phyloP scores from a whole-genome alignment of 768 basidiomycete genomes.

The Pluteus cervinus region DNA sequence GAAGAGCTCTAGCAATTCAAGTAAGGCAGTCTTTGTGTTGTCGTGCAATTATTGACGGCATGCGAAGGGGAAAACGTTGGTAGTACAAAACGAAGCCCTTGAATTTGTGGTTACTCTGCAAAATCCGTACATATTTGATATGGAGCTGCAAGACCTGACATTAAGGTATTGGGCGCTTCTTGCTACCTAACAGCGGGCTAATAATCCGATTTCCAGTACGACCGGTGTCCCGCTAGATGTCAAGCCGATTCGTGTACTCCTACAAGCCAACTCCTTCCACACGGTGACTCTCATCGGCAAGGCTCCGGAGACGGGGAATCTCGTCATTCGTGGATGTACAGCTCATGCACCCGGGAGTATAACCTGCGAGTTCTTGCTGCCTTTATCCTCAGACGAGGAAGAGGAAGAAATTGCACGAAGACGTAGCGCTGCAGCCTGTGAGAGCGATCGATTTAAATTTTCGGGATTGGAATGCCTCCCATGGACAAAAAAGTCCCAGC shows the following conservation, averaged over 20 bases:
- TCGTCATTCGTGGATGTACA: conserved; percentile 73
- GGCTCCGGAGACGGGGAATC: conserved; percentile 55
- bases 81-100: conserved; percentile 78
- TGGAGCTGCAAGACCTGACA: conserved; percentile 77
- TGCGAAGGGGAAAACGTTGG: conserved; percentile 47
- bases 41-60: conserved; percentile 3
- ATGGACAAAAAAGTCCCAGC: conserved; percentile 47
- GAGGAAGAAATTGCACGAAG: conserved; percentile 52
- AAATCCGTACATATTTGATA: conserved; percentile 89
- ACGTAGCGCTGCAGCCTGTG: conserved; percentile 56
- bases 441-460: conserved; percentile 67
- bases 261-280: conserved; percentile 75
- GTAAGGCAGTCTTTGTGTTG: conserved; percentile 27
- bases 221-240: conserved; percentile 74
- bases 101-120: conserved; percentile 82
- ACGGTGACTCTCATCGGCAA: conserved; percentile 65
- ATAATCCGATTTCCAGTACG: conserved; percentile 46
- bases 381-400: conserved; percentile 66
- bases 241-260: conserved; percentile 50
- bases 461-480: conserved; percentile 66
- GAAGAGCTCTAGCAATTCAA: conserved; percentile 53
- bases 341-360: conserved; percentile 73
- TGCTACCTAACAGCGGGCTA: too few relatives aligned
- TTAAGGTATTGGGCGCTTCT: conserved; percentile 53
- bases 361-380: conserved; percentile 68